Conservation (phyloP, 2,329 filamentous ascomycete genomes). For the Fusarium sp. region DNA sequence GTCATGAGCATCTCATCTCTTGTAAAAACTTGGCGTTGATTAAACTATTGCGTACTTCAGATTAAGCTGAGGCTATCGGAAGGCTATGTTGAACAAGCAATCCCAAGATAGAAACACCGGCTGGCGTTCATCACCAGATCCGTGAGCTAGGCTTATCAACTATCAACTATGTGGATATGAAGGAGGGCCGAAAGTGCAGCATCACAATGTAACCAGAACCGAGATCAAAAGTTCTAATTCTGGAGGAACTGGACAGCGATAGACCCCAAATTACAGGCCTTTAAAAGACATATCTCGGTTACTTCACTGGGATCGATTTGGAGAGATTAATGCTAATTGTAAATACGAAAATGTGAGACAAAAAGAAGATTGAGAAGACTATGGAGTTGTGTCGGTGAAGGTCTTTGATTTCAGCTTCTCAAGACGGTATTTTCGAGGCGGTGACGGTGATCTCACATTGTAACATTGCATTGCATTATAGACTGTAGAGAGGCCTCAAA, state of each 20-base stretch:
- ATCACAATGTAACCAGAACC: constrained; percentile 27
- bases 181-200: constrained; percentile 6
- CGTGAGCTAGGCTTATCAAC: constrained; percentile 13
- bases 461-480: background rate
- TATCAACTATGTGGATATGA: constrained; percentile 17
- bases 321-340: constrained; percentile 6
- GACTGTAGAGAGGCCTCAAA: constrained; percentile 22
- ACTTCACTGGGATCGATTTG: constrained; percentile 1
- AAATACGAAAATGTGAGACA: background rate
- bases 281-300: constrained; percentile 19
- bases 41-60: constrained; percentile 4
- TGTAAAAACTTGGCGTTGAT: constrained; percentile 30
- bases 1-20: constrained; percentile 6
- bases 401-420: background rate
- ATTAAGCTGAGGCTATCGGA: constrained; percentile 1
- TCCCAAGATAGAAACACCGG: constrained; percentile 15
- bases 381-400: constrained; percentile 6
- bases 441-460: constrained; percentile 7
- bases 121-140: constrained; percentile 14
- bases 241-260: constrained; percentile 2
- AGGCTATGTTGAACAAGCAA: constrained; percentile 18
- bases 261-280: constrained; percentile 1
- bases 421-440: constrained; percentile 6
- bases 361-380: background rate
- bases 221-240: constrained; percentile 33